Percentiles rank a stretch among this genome's conserved stretches.
Evolutionary conservation across 805 yeast genomes (phyloP).

Genomic region (Tetrapisispora phaffii): DNA sequence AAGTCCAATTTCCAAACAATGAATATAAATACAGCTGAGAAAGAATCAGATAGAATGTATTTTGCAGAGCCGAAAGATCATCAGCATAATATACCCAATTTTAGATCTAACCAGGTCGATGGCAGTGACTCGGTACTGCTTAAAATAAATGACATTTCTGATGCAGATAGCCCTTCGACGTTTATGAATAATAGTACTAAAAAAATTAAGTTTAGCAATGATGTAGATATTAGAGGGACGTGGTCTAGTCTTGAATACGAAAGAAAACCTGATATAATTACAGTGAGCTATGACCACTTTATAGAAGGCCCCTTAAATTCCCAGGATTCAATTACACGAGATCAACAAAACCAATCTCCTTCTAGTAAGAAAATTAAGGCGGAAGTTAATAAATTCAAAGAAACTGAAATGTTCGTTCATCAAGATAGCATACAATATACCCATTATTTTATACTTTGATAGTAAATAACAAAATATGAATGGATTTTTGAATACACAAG

Average conservation of each 20-base stretch:
- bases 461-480: not conserved
- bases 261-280: constrained; percentile 18
- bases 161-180: not conserved
- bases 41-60: not conserved
- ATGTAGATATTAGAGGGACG: constrained; percentile 20
- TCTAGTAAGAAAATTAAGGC: constrained; percentile 34
- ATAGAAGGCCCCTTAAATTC: not conserved
- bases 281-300: not conserved
- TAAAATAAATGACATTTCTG: not conserved
- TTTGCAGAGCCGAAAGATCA: not conserved
- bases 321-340: not conserved
- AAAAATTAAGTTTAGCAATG: constrained; percentile 15
- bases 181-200: not conserved
- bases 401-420: constrained; percentile 60
- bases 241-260: constrained; percentile 24
- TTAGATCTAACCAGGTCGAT: too few relatives aligned
- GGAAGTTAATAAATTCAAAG: constrained; percentile 57
- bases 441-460: constrained; percentile 40
- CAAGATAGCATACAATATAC: constrained; percentile 50
- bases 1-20: not conserved
- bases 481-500: not conserved
- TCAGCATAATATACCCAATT: not conserved
- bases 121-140: not conserved
- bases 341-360: not conserved
- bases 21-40: too few relatives aligned